phyloP scores from a whole-genome alignment of 2,329 filamentous ascomycete species.

The Ustilaginoidea virens region DNA sequence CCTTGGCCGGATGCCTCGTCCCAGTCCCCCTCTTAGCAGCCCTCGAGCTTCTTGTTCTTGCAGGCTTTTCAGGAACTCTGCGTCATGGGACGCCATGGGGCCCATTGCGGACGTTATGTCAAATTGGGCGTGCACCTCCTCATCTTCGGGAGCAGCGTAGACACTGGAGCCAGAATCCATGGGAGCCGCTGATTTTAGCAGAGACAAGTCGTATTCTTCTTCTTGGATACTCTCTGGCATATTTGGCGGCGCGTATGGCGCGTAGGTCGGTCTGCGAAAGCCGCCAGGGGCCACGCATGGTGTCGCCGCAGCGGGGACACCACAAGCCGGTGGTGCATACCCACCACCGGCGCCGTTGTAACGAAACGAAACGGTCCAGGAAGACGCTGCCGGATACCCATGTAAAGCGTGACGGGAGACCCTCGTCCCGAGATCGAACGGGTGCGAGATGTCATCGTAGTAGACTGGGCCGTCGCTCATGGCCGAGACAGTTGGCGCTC shows the following conservation, averaged over 20 bases:
- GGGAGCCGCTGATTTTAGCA: constrained; percentile 25
- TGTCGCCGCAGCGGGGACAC: constrained; percentile 6
- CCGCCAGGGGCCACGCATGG: constrained; percentile 8
- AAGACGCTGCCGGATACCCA: constrained; percentile 9
- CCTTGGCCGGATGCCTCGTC: constrained; percentile 34
- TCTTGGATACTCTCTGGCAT: constrained; percentile 16
- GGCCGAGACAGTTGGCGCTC: constrained; percentile 17
- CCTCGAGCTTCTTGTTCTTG: constrained; percentile 39
- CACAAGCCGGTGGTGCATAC: constrained; percentile 17
- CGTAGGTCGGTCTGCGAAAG: constrained; percentile 12
- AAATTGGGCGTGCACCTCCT: constrained; percentile 15
- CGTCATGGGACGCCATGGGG: constrained; percentile 27
- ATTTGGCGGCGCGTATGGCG: constrained; percentile 9
- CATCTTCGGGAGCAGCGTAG: constrained; percentile 16
- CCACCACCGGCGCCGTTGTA: constrained; percentile 11
- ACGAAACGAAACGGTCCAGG: constrained; percentile 14
- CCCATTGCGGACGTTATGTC: constrained; percentile 32
- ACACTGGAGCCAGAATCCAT: constrained; percentile 19
- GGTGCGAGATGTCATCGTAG: constrained; percentile 11
- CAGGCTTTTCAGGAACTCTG: constrained; percentile 26
- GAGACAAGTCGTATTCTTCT: constrained; percentile 27
- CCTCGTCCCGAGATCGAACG: constrained; percentile 13
- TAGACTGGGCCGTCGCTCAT: constrained; percentile 14
- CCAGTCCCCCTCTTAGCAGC: constrained; percentile 41
- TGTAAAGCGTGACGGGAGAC: too few relatives aligned